Conservation (phyloP, 106 monocot species). For the Platanthera zijinensis region DNA sequence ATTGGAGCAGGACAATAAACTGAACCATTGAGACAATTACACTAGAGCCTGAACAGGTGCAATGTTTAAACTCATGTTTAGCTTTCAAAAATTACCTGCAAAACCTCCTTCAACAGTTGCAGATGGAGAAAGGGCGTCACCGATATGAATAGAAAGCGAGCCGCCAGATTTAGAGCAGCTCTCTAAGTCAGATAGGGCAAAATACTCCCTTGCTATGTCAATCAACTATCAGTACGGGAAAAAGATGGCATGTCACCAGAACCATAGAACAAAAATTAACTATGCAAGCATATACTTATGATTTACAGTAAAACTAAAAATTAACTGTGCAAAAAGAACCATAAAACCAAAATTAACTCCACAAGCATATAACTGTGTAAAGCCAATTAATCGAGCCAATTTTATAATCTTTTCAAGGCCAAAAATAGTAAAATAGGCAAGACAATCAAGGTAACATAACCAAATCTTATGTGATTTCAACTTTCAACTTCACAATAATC, state of each 20-base stretch:
- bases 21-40: no score
- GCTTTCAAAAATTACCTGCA: slow-evolving; percentile 47
- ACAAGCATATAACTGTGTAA: neutral
- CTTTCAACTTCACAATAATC: neutral
- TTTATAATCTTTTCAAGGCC: neutral
- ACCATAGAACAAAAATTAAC: neutral
- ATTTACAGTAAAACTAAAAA: neutral
- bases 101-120: slow-evolving; percentile 66
- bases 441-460: neutral
- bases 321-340: neutral
- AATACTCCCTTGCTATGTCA: slow-evolving; percentile 74
- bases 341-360: neutral
- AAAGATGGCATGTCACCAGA: neutral
- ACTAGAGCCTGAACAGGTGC: neutral
- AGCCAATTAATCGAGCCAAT: neutral
- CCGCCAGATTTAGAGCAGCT: slow-evolving; percentile 51
- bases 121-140: slow-evolving; percentile 76
- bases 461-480: neutral
- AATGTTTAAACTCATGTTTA: neutral
- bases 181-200: slow-evolving; percentile 68
- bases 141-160: slow-evolving; percentile 60
- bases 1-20: no score
- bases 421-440: neutral
- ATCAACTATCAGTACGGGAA: slow-evolving; percentile 39
- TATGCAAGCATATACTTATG: neutral